phyloP scores from a whole-genome alignment of 2,329 filamentous ascomycete genomes.

The Ilyonectria robusta region DNA sequence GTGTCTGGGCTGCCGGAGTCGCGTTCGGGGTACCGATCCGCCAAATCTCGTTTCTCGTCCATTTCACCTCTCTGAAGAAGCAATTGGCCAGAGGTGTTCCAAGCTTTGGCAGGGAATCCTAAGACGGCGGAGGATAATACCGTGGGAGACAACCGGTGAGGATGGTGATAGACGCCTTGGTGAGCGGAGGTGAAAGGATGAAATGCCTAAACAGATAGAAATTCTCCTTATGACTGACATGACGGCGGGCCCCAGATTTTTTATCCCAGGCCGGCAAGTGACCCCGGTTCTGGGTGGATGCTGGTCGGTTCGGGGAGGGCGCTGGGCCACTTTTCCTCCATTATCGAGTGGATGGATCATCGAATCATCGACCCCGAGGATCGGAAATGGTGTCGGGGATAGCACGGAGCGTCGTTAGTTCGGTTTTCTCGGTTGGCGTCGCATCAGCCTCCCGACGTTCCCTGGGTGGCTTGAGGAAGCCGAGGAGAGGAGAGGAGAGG shows the following conservation, averaged over 20 bases:
- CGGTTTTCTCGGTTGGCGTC: conserved; percentile 39
- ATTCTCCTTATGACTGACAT: conserved; percentile 18
- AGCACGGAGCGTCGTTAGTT: conserved; percentile 33
- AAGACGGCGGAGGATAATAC: background rate
- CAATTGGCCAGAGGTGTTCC: background rate
- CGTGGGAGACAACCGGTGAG: background rate
- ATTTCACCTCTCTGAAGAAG: conserved; percentile 24
- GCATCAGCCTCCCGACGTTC: conserved; percentile 13
- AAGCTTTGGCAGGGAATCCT: background rate
- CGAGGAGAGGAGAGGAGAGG: background rate
- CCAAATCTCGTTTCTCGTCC: conserved; percentile 39
- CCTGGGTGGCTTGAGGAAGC: background rate
- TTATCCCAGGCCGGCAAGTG: conserved; percentile 27
- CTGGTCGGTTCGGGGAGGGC: conserved; percentile 4
- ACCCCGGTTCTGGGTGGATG: conserved; percentile 25
- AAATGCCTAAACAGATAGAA: background rate
- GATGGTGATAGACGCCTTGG: conserved; percentile 1
- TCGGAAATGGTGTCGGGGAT: conserved; percentile 44
- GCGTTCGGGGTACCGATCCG: conserved; percentile 27
- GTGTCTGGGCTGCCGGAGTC: conserved; percentile 36
- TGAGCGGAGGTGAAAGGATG: background rate
- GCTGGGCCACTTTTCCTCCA: conserved; percentile 14
- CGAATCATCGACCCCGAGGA: conserved; percentile 29
- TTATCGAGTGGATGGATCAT: conserved; percentile 11
- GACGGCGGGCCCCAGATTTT: conserved; percentile 19